Conservation (phyloP, 768 basidiomycete species). For the Pseudohyphozyma bogoriensis region DNA sequence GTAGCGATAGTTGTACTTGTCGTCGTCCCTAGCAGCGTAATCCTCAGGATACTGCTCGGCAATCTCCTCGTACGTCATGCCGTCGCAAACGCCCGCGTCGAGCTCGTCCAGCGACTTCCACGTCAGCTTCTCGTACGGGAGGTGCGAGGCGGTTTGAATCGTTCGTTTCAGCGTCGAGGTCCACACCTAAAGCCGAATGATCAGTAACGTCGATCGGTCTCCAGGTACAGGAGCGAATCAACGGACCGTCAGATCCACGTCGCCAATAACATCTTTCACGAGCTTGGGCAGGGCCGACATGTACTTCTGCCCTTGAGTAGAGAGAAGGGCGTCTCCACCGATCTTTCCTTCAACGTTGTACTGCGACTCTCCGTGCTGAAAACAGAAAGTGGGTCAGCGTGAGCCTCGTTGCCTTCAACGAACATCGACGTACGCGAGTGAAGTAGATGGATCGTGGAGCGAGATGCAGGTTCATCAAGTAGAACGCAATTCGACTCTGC, state of each 20-base stretch:
- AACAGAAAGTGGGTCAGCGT: not conserved
- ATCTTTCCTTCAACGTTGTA: slow-evolving; percentile 95
- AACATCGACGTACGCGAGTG: slow-evolving; percentile 59
- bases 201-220: not conserved
- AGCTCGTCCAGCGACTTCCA: slow-evolving; percentile 99
- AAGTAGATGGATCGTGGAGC: slow-evolving; percentile 95
- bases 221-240: not conserved
- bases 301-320: slow-evolving; percentile 73
- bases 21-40: slow-evolving; percentile 93
- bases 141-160: slow-evolving; percentile 70
- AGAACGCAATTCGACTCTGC: slow-evolving; percentile 94
- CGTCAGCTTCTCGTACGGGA: slow-evolving; percentile 83
- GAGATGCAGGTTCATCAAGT: slow-evolving; percentile 83
- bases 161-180: slow-evolving; percentile 94
- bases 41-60: slow-evolving; percentile 96
- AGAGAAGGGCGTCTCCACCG: slow-evolving; percentile 88
- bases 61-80: slow-evolving; percentile 99
- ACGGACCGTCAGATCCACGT: slow-evolving; percentile 70
- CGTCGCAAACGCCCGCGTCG: slow-evolving; percentile 98
- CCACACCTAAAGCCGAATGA: slow-evolving; percentile 59
- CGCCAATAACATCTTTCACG: slow-evolving; percentile 81
- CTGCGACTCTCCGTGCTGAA: slow-evolving; percentile 92
- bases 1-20: slow-evolving; percentile 99
- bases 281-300: slow-evolving; percentile 73
- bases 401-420: not conserved